Evolutionary conservation across 495 filamentous ascomycete genomes (phyloP).

Genomic region (Sphaerosporella brunnea): DNA sequence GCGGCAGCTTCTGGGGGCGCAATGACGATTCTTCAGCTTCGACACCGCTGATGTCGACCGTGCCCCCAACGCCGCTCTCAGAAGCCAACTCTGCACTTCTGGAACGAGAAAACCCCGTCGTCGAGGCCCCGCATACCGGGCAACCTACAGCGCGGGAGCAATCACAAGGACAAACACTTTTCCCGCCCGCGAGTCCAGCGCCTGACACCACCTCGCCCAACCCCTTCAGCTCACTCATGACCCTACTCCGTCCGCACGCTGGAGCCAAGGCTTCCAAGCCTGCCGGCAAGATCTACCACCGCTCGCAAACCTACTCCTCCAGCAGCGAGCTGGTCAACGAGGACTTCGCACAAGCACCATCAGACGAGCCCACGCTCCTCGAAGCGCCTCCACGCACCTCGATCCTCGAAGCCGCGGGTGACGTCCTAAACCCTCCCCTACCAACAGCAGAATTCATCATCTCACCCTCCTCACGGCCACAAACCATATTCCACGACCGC

Average conservation of each 20-base stretch:
- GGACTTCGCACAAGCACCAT: neutral
- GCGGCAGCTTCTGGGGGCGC: neutral
- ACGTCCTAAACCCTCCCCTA: slow-evolving; percentile 76
- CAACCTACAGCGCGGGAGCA: slow-evolving; percentile 5
- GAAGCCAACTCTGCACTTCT: neutral
- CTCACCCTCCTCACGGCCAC: slow-evolving; percentile 62
- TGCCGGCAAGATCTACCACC: slow-evolving; percentile 53
- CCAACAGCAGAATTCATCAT: slow-evolving; percentile 63
- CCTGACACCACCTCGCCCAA: slow-evolving; percentile 17
- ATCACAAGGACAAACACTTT: neutral
- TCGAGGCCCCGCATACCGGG: slow-evolving; percentile 13
- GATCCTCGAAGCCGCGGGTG: slow-evolving; percentile 84
- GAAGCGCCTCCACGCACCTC: slow-evolving; percentile 71
- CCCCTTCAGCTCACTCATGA: slow-evolving; percentile 44
- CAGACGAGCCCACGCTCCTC: neutral
- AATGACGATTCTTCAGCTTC: neutral
- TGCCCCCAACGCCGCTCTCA: neutral
- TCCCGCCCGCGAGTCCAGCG: too few relatives aligned
- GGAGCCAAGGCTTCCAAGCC: slow-evolving; percentile 29
- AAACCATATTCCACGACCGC: slow-evolving; percentile 93
- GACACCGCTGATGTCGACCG: neutral
- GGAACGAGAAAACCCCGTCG: slow-evolving; percentile 13
- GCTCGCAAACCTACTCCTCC: slow-evolving; percentile 44
- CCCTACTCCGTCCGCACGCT: slow-evolving; percentile 40
- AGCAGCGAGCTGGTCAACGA: neutral